Evolutionary conservation across 2,329 filamentous ascomycete species (phyloP).

Genomic region (Orbilia ellipsospora): DNA sequence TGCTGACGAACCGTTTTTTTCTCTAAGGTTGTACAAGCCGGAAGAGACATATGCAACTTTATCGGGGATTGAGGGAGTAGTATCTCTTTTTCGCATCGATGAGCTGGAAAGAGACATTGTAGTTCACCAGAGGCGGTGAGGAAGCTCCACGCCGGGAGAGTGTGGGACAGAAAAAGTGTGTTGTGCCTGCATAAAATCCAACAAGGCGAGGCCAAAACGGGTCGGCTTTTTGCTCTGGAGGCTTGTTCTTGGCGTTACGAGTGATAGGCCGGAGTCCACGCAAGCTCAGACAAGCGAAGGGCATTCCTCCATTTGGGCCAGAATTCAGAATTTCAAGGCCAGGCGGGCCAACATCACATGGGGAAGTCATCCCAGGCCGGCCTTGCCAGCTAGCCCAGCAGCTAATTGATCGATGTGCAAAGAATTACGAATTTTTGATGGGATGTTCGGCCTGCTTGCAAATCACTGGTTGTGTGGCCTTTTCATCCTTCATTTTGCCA

Average conservation of each 20-base stretch:
- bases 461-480: neutral
- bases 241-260: conserved; percentile 32
- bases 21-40: neutral
- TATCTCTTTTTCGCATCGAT: neutral
- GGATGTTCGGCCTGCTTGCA: neutral
- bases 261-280: conserved; percentile 41
- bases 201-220: conserved; percentile 11
- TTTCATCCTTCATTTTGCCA: neutral
- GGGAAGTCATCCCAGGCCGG: conserved; percentile 9
- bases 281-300: conserved; percentile 31
- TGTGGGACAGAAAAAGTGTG: conserved; percentile 4
- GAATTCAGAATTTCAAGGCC: neutral
- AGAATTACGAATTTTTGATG: too few species aligned
- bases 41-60: conserved; percentile 8
- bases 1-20: neutral
- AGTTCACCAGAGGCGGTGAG: neutral
- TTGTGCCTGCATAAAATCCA: conserved; percentile 41
- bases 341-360: conserved; percentile 32
- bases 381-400: too few species aligned
- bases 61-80: neutral
- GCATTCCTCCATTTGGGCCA: conserved; percentile 18
- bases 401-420: too few species aligned
- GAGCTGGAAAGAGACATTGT: too few species aligned
- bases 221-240: conserved; percentile 9
- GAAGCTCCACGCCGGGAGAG: neutral